phyloP scores from a whole-genome alignment of 495 filamentous ascomycete genomes.

The Penicillium egyptiacum region DNA sequence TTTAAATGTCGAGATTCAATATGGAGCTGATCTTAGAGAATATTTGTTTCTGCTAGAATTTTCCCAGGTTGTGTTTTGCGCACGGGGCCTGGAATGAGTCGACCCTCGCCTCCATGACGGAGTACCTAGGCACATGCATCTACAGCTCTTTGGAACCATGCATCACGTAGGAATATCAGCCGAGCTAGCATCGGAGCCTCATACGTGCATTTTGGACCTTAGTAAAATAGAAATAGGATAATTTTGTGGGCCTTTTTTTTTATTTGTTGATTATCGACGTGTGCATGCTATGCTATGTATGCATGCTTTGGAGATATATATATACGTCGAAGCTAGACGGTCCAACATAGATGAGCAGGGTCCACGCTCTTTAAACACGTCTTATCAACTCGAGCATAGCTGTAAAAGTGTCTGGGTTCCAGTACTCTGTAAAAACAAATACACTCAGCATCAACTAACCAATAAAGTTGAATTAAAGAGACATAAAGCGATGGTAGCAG shows the following conservation, averaged over 20 bases:
- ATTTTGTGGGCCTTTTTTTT: background rate
- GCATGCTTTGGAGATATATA: background rate
- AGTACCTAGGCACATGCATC: background rate
- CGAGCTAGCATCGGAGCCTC: background rate
- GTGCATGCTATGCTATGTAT: background rate
- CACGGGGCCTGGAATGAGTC: constrained; percentile 11
- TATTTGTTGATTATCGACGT: background rate
- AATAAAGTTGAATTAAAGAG: background rate
- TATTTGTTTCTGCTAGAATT: background rate
- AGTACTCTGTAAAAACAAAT: background rate
- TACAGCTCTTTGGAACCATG: background rate
- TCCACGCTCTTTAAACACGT: too few relatives aligned
- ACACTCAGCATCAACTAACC: too few relatives aligned
- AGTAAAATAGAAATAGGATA: background rate
- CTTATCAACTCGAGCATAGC: too few relatives aligned
- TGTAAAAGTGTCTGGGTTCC: background rate
- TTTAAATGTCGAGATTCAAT: constrained; percentile 8
- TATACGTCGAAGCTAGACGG: background rate
- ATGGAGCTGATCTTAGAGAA: background rate
- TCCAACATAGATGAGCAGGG: too few relatives aligned
- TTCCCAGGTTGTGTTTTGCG: background rate
- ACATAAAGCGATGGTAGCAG: background rate
- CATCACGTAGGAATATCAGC: background rate
- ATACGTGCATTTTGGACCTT: background rate
- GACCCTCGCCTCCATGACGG: constrained; percentile 10